Evolutionary conservation across 345 rosid species (phyloP).

Genomic region (Citrus sp.): DNA sequence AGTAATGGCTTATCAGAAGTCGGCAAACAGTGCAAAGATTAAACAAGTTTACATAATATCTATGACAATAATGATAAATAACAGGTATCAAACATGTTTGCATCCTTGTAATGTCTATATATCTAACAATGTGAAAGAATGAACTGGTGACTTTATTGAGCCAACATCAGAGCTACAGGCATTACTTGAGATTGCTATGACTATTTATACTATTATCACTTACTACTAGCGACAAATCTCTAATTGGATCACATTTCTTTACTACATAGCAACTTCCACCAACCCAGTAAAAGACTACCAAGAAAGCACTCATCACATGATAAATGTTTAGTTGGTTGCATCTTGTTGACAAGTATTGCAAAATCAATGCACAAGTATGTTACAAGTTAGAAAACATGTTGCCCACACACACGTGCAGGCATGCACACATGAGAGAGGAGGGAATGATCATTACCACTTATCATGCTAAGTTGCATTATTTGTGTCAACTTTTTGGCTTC

Average conservation of each 20-base stretch:
- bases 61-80: background rate
- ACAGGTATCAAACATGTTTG: background rate
- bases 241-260: too few species aligned
- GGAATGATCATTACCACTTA: background rate
- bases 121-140: background rate
- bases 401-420: too few species aligned
- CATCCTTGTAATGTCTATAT: background rate
- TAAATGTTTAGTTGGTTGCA: too few species aligned
- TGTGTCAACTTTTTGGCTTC: constrained; percentile 31
- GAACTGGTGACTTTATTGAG: background rate
- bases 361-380: background rate
- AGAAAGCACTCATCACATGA: too few species aligned
- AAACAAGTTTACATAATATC: background rate
- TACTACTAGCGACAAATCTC: too few species aligned
- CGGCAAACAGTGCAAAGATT: background rate
- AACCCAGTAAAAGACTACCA: too few species aligned
- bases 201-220: too few species aligned
- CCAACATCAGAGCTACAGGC: too few species aligned
- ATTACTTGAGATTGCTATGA: too few species aligned
- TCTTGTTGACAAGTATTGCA: too few species aligned
- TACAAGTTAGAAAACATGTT: background rate
- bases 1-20: background rate
- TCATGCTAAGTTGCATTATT: background rate
- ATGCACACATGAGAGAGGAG: background rate
- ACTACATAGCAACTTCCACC: too few species aligned